These are phyloP conservation scores for Huntiella abstrusa DNA, from an alignment of 2,329 filamentous ascomycete species.

Conservation along the genomic window DNA sequence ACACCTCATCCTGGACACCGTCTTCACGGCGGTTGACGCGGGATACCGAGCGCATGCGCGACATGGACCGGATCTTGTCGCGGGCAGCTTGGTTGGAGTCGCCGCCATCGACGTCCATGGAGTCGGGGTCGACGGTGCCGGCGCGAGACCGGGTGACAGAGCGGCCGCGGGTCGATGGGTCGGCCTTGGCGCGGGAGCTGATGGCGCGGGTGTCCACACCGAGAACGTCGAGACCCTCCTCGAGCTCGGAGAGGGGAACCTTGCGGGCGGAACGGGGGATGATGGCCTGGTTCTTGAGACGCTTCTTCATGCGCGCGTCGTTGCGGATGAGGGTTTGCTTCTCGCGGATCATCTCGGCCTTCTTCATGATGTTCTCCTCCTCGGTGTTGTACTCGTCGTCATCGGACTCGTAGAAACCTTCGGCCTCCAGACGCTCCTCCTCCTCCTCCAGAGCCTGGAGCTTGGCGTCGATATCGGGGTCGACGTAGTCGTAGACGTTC, in stretches of 20 bases:
- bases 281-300: conserved; percentile 87
- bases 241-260: conserved; percentile 73
- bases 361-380: conserved; percentile 70
- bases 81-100: conserved; percentile 22
- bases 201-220: conserved; percentile 69
- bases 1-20: conserved; percentile 49
- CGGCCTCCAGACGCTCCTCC: conserved; percentile 76
- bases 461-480: conserved; percentile 90
- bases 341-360: conserved; percentile 88
- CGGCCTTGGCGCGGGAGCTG: conserved; percentile 49
- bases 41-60: conserved; percentile 31
- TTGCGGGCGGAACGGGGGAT: conserved; percentile 70
- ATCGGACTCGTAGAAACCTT: conserved; percentile 86
- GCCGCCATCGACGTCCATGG: conserved; percentile 51
- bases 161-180: conserved; percentile 47
- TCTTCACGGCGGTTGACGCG: conserved; percentile 50
- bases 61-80: conserved; percentile 53
- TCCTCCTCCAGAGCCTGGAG: conserved; percentile 83
- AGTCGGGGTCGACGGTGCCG: conserved; percentile 44
- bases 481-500: conserved; percentile 94
- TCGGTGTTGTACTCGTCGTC: conserved; percentile 69
- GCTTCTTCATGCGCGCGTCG: conserved; percentile 87
- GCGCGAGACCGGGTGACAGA: conserved; percentile 43
- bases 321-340: conserved; percentile 86
- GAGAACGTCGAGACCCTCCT: conserved; percentile 64